Conservation (phyloP, 352 stramenopile species). For the Globisporangium rhizosaccharum region DNA sequence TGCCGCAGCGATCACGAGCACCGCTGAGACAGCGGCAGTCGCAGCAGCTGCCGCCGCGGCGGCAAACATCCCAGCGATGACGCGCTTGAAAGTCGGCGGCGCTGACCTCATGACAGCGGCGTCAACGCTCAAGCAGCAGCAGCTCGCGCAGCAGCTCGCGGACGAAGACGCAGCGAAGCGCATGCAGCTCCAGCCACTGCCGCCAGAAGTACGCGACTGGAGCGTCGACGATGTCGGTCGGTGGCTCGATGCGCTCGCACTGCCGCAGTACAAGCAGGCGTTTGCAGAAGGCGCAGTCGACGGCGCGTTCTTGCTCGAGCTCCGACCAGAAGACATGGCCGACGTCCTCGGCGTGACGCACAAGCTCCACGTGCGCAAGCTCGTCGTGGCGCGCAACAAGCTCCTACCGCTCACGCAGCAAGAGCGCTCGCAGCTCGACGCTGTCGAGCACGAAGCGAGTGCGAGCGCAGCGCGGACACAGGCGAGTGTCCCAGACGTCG, state of each 20-base stretch:
- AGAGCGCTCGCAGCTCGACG: constrained; percentile 67
- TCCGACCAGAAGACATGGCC: constrained; percentile 88
- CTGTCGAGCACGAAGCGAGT: constrained; percentile 47
- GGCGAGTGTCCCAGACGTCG: constrained; percentile 29
- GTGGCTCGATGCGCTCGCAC: constrained; percentile 89
- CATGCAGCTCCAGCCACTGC: constrained; percentile 54
- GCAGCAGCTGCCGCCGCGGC: constrained; percentile 82
- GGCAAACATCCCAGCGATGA: constrained; percentile 84
- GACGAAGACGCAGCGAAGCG: constrained; percentile 60
- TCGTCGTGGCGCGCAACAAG: constrained; percentile 84
- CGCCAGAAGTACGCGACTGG: constrained; percentile 72
- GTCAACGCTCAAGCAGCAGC: constrained; percentile 68
- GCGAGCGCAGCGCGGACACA: constrained; percentile 26
- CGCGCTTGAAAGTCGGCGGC: constrained; percentile 55
- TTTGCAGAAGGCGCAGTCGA: constrained; percentile 90
- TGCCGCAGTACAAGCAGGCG: constrained; percentile 88
- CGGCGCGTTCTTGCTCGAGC: constrained; percentile 89
- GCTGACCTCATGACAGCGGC: constrained; percentile 54
- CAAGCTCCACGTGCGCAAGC: constrained; percentile 90
- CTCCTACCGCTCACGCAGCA: constrained; percentile 75
- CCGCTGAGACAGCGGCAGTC: constrained; percentile 83
- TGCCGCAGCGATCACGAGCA: constrained; percentile 76
- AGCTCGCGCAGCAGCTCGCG: constrained; percentile 48
- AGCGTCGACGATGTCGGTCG: constrained; percentile 88
- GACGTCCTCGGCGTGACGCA: constrained; percentile 89